Percentiles rank a stretch among this genome's conserved stretches.
Evolutionary conservation across 2,329 filamentous ascomycete genomes (phyloP).

Genomic region (Ascochyta viciae-villosae): DNA sequence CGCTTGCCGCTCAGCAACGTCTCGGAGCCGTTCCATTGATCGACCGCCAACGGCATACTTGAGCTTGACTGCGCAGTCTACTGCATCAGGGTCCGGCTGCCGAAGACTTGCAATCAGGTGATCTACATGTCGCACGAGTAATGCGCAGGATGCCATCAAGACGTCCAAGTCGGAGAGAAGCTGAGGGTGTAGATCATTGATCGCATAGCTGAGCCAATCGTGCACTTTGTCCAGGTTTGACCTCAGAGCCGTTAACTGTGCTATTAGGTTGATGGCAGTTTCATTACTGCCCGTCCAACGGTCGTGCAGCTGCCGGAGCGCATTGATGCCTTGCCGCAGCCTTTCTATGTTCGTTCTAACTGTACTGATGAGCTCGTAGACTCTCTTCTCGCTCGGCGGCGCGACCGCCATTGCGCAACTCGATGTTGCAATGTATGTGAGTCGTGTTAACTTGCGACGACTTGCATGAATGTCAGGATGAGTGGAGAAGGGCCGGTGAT

Average conservation of each 20-base stretch:
- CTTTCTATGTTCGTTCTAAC: constrained; percentile 40
- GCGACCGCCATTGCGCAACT: constrained; percentile 32
- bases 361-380: constrained; percentile 37
- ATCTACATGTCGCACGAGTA: constrained; percentile 42
- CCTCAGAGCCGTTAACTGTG: constrained; percentile 44
- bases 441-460: constrained; percentile 8
- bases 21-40: constrained; percentile 42
- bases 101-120: constrained; percentile 32
- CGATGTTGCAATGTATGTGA: constrained; percentile 5
- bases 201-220: constrained; percentile 45
- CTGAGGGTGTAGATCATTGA: constrained; percentile 45
- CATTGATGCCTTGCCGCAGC: constrained; percentile 42
- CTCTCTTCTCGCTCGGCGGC: constrained; percentile 38
- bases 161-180: constrained; percentile 44
- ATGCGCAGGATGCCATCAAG: constrained; percentile 40
- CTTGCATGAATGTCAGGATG: constrained; percentile 10
- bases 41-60: constrained; percentile 41
- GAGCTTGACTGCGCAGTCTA: constrained; percentile 43
- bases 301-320: constrained; percentile 45
- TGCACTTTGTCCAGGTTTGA: constrained; percentile 44
- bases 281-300: constrained; percentile 41
- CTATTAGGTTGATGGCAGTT: constrained; percentile 46
- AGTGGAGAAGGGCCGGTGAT: constrained; percentile 16
- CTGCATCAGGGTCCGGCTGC: constrained; percentile 41
- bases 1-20: constrained; percentile 43